Evolutionary conservation across 2,329 filamentous ascomycete species (phyloP), one percentile per base, ranked within the genome.

Genomic region (Colletotrichum godetiae): DNA sequence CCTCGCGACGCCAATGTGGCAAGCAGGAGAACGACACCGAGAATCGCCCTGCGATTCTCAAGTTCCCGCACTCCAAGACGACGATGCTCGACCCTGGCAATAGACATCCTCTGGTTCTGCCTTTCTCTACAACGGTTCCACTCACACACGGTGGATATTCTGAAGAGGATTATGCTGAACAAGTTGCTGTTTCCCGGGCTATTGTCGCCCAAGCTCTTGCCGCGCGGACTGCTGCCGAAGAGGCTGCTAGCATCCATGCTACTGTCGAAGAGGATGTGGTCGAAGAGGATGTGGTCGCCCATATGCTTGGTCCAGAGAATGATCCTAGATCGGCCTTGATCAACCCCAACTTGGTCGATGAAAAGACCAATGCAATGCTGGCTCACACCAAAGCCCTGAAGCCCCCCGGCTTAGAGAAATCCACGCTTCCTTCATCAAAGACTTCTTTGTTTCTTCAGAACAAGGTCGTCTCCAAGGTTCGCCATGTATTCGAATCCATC

Each of bases 321-420:
- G n/a, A 37, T 24, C 12, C 31, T n/a, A 52, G 7, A 49, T 49
- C 19, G 8, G 15, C 7, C 42, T n/a, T 49, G 42, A 49, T 37
- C 57, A 52, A 71, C 24, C 68, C 78, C 15, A 76, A 79, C 4
- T 77, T 80, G 31, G 78, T 84, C 35, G 78, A 79, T 31, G 68
- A 79, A n/a, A 84, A 84, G 69, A 74, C 83, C 12, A 66, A 68
- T 5, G 79, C 79, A 13, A 85, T 84, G 82, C 74, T 85, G 29
- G 80, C 82, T 12, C 81, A 82, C 6, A 82, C 79, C 2, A 72
- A 82, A 42, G 77, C 78, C 13, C 74, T 84, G 6, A 84, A 84
- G 68, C 79, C 82, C 31, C 67, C 75, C n/a, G 67, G 74, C 3
- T 59, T 65, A 5, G 49, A 61, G 31, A 64, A 68, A 27, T 15